Base-by-base conservation (phyloP, 2,329 filamentous ascomycete species). In the Diplocarpon mali region DNA sequence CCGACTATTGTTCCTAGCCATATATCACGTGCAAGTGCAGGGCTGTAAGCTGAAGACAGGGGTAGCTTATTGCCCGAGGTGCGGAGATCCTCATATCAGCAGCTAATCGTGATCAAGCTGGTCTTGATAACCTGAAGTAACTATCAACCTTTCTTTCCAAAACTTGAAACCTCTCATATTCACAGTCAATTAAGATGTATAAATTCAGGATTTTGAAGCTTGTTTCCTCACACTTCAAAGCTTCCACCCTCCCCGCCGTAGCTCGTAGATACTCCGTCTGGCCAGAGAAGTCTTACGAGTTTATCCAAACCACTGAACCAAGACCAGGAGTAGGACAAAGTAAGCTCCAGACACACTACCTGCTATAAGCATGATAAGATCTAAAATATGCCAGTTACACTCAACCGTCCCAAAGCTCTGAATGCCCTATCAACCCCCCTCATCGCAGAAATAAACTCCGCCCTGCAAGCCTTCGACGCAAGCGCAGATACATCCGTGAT, bases 371-470 rank as follows among this genome's bases (percentile, higher is more conserved):
- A 24, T 24, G 20, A 7, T 7, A 24, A 24, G 20, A 7, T 24
- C 20, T 24, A 24, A 24, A 24, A 24, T 7, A 24, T 24, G 20
- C 20, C 7, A 95, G 90, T 96, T 60, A 92, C 88, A 12, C 72
- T 98, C 53, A 87, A 93, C 73, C 84, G 92, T 36, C 92, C 92
- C 51, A 95, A 93, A 72, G 88, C 90, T 36, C 80, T 95, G 60
- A 98, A 98, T 65, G 92, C 92, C 37, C 78, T 98, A 53, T 90
- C 76, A 67, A 92, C 85, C 6, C 87, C 90, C 9, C 79, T 98
- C 40, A 95, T 98, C 64, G 72, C 69, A 55, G 92, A 98, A 69
- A 76, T 98, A 55, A 94, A 94, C 67, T 68, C 80, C 54, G 85
- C 85, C 29, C 75, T 95, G 44, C 67, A 67, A 50, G 71, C 76